Percentiles rank a stretch among this genome's conserved stretches.
Evolutionary conservation across 306 rosid genomes (phyloP).

Genomic region (Cicer yamashitae): DNA sequence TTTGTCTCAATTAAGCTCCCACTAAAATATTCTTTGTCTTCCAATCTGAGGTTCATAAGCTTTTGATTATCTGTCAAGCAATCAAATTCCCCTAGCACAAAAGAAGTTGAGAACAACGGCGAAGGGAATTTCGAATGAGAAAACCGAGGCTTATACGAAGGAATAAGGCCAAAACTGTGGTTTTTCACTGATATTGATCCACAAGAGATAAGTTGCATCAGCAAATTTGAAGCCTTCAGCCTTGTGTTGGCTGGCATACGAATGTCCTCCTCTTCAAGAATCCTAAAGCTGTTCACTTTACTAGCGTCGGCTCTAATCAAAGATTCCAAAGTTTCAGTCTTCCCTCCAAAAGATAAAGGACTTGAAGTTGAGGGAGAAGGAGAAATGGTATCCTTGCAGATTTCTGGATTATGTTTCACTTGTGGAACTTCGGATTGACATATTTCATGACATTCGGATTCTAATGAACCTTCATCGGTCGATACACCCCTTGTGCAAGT

Average conservation of each 20-base stretch:
- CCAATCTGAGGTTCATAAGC: conserved; percentile 75
- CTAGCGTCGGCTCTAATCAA: conserved; percentile 92
- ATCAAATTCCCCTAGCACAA: conserved; percentile 82
- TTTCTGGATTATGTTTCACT: conserved; percentile 66
- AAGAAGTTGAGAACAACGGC: conserved; percentile 76
- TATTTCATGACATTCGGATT: conserved; percentile 58
- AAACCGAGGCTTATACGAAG: conserved; percentile 80
- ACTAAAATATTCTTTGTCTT: conserved; percentile 95
- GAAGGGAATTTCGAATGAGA: conserved; percentile 80
- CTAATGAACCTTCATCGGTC: conserved; percentile 77
- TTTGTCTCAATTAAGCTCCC: conserved; percentile 93
- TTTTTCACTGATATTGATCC: conserved; percentile 96
- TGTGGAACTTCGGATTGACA: conserved; percentile 53
- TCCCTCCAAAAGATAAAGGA: conserved; percentile 74
- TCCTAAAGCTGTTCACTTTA: conserved; percentile 86
- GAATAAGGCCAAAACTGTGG: conserved; percentile 90
- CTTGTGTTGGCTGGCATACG: conserved; percentile 71
- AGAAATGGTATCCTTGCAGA: conserved; percentile 64
- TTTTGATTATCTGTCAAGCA: conserved; percentile 78
- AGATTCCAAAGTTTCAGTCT: conserved; percentile 89
- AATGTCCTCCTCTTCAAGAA: conserved; percentile 74
- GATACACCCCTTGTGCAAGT: conserved; percentile 96
- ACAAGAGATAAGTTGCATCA: conserved; percentile 94
- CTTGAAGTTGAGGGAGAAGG: conserved; percentile 78
- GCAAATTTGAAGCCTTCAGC: conserved; percentile 77